Conservation (phyloP, 1,139 yeast species). For the Groenewaldozyma auringiensis region DNA sequence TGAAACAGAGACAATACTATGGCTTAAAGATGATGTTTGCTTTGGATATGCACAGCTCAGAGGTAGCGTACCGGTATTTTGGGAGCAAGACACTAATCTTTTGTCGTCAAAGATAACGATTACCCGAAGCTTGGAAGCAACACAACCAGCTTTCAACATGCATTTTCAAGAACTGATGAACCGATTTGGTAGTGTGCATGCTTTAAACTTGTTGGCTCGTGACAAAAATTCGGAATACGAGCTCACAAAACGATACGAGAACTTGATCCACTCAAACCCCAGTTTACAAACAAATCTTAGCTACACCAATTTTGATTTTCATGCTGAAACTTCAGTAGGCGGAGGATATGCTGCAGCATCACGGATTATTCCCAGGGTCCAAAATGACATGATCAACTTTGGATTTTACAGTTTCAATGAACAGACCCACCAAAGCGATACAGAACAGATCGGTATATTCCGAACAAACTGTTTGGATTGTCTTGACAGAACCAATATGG, state of each 20-base stretch:
- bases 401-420: conserved; percentile 67
- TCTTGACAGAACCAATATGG: conserved; percentile 84
- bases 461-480: conserved; percentile 94
- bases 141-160: conserved; percentile 79
- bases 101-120: conserved; percentile 74
- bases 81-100: conserved; percentile 92
- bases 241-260: conserved; percentile 55
- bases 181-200: conserved; percentile 80
- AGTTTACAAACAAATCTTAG: conserved; percentile 33
- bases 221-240: conserved; percentile 71
- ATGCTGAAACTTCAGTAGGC: conserved; percentile 79
- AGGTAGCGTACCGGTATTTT: conserved; percentile 92
- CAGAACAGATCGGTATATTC: conserved; percentile 83
- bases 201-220: conserved; percentile 66
- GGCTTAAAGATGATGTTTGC: conserved; percentile 46
- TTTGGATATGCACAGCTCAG: conserved; percentile 81
- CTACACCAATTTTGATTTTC: conserved; percentile 86
- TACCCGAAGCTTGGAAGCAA: conserved; percentile 83
- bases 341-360: conserved; percentile 74
- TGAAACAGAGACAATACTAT: conserved; percentile 79
- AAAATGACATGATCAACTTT: conserved; percentile 61
- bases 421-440: conserved; percentile 40
- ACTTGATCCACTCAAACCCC: conserved; percentile 43
- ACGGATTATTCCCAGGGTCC: conserved; percentile 56
- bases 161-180: conserved; percentile 67